A percentile compares a stretch with the other conserved stretches of the same genome.
phyloP scores from a whole-genome alignment of 192 early-diverging fungal genomes.

The Piromyces sp. region DNA sequence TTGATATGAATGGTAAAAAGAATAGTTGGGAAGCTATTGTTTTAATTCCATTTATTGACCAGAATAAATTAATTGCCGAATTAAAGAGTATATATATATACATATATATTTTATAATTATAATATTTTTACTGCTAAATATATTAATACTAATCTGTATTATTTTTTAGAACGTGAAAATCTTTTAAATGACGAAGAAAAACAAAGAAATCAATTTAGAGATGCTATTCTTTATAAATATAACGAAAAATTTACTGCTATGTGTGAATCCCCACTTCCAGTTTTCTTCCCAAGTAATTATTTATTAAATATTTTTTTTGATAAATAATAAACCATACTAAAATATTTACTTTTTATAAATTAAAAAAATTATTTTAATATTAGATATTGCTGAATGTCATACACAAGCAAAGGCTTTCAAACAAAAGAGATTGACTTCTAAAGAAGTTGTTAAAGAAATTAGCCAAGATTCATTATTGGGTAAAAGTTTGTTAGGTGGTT shows the following conservation, averaged over 20 bases:
- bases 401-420: constrained; percentile 32
- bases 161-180: constrained; percentile 24
- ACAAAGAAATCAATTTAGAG: constrained; percentile 35
- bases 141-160: too few relatives aligned
- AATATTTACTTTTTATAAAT: too few relatives aligned
- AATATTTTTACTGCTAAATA: too few relatives aligned
- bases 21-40: constrained; percentile 97
- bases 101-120: too few relatives aligned
- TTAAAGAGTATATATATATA: constrained; percentile 23
- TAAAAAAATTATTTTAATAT: too few relatives aligned
- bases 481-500: constrained; percentile 44
- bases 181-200: constrained; percentile 37
- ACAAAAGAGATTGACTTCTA: constrained; percentile 37
- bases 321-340: too few relatives aligned
- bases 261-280: constrained; percentile 31
- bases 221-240: constrained; percentile 10
- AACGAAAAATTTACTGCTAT: constrained; percentile 3
- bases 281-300: constrained; percentile 43
- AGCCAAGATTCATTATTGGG: constrained; percentile 44
- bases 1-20: constrained; percentile 97
- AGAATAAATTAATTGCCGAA: constrained; percentile 61
- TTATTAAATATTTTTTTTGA: too few relatives aligned
- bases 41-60: constrained; percentile 91
- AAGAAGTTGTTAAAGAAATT: constrained; percentile 35
- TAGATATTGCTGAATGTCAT: constrained; percentile 29